These are phyloP conservation scores for Sporisorium iseilematis-ciliati DNA, from an alignment of 1,284 basidiomycete species.

Conservation along the genomic window DNA sequence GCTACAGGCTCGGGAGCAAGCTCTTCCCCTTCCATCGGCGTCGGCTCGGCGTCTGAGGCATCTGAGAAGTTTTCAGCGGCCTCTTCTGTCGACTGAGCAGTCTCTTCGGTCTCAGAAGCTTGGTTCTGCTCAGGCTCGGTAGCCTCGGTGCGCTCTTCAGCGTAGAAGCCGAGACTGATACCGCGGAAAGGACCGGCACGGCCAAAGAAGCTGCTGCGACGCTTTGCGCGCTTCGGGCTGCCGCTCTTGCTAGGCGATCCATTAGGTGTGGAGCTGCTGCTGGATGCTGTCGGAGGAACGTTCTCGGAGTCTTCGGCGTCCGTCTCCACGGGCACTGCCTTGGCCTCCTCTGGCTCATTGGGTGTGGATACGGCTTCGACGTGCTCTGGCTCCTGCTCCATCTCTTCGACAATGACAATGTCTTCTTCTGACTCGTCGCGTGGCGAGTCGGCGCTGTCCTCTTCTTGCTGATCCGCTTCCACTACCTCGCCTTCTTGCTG, in stretches of 20 bases:
- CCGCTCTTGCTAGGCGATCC: conserved; percentile 31
- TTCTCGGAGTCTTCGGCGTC: conserved; percentile 23
- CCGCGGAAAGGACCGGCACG: conserved; percentile 47
- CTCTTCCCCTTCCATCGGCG: conserved; percentile 29
- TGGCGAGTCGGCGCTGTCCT: conserved; percentile 4
- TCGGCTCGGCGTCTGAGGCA: conserved; percentile 22
- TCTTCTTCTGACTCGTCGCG: conserved; percentile 31
- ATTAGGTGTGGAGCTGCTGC: conserved; percentile 5
- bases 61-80: conserved; percentile 22
- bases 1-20: not conserved
- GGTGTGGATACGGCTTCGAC: not conserved
- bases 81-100: not conserved
- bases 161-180: conserved; percentile 53
- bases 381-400: conserved; percentile 28
- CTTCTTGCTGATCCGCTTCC: conserved; percentile 1
- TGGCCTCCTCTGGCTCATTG: not conserved
- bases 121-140: not conserved
- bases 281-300: conserved; percentile 8
- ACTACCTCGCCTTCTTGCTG: conserved; percentile 7
- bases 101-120: conserved; percentile 5
- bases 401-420: conserved; percentile 44
- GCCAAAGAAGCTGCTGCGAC: conserved; percentile 57
- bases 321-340: not conserved
- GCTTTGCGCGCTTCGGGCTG: conserved; percentile 49
- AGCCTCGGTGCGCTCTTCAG: conserved; percentile 42